phyloP scores from a whole-genome alignment of 805 yeast species.

The Lipomyces japonicus region DNA sequence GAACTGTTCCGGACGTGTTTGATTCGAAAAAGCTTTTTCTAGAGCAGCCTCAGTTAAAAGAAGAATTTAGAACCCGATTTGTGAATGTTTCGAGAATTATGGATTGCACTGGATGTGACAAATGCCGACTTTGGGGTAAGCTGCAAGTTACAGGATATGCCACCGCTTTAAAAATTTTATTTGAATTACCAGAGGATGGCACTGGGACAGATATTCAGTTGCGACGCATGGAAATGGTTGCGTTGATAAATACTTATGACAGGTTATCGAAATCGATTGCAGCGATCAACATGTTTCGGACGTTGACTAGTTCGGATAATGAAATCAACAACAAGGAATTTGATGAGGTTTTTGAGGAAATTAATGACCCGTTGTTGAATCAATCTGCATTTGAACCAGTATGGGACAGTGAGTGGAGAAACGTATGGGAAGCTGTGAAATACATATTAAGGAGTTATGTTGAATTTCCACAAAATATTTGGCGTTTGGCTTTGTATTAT shows the following conservation, averaged over 20 bases:
- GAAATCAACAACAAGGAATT: constrained; percentile 5
- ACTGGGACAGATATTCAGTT: constrained; percentile 52
- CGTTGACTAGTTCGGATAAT: constrained; percentile 6
- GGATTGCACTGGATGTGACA: constrained; percentile 98
- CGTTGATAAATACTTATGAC: constrained; percentile 87
- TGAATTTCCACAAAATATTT: constrained; percentile 63
- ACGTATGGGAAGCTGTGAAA: constrained; percentile 55
- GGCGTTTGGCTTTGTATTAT: constrained; percentile 48
- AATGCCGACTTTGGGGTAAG: constrained; percentile 98
- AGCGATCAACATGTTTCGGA: constrained; percentile 63
- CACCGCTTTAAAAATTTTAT: constrained; percentile 84
- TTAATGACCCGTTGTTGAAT: constrained; percentile 38
- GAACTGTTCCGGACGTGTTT: constrained; percentile 38
- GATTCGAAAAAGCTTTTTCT: constrained; percentile 49
- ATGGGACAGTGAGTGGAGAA: constrained; percentile 49
- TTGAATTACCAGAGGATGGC: constrained; percentile 60
- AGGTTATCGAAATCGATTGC: constrained; percentile 80
- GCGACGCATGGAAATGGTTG: constrained; percentile 79
- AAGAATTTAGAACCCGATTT: constrained; percentile 81
- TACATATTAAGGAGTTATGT: constrained; percentile 66
- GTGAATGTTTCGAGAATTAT: constrained; percentile 85
- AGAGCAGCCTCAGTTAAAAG: constrained; percentile 53
- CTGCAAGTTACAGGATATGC: constrained; percentile 97
- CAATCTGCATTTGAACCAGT: background rate
- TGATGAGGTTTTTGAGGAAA: constrained; percentile 27